Base-by-base conservation (phyloP, 176 grass and related monocot species). In the Ananas comosus region DNA sequence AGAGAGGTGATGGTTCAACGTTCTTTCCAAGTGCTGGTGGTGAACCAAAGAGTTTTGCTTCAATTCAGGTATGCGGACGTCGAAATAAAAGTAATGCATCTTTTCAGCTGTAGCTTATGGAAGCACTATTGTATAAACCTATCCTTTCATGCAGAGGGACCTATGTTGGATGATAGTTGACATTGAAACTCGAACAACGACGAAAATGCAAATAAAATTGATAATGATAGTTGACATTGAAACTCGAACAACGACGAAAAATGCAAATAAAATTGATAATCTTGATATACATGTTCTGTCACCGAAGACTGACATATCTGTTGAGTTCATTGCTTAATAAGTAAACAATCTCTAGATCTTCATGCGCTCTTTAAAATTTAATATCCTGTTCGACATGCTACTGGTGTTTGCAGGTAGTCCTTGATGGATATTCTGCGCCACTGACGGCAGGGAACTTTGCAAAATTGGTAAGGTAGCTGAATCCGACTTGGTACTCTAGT, bases 401-500 rank as follows among this genome's bases (percentile, higher is more conserved):
- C 19, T 17, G 14, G 53, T 57, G 3, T 66, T 75, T 79, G 54
- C 69, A 97, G 93, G 79, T 97, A 13, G 68, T 90, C 47, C 50
- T 97, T 81, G 93, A 97, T 82, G 93, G 93, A 58, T 97, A 83
- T 80, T 97, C 89, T 77, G 81, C 93, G 14, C 93, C 93, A 73
- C 24, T 90, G 53, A 97, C 93, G 49, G 69, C 93, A 64, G 93
- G 93, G 48, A 92, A 92, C 74, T 85, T 92, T 79, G 89, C 66
- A 1, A 97, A 97, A 97, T 70, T 97, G 93, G 93, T 97, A 97
- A 88, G 86, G 86, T 90, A 81, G 68, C 72, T 86, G 18, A 80
- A 51, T 78, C 23, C 51, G 25, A 69, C 25, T 73, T 51, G 5
- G 58, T 69, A 63, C 73, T 69, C 53, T 74, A 78, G 59, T 82